Evolutionary conservation across 257 asterid species (phyloP).

Genomic region (Solanum arcanum): DNA sequence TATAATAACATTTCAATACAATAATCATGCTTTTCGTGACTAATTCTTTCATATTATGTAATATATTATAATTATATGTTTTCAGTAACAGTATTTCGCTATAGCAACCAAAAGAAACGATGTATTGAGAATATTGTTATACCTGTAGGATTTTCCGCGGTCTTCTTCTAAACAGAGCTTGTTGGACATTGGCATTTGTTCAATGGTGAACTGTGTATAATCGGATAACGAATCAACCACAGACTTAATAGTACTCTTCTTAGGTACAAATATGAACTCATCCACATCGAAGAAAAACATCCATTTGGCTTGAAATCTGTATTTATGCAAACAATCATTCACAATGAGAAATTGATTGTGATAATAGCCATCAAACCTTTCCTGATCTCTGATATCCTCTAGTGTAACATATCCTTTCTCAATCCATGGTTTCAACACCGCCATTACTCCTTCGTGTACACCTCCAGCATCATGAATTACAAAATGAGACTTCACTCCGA

Average conservation of each 20-base stretch:
- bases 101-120: neutral
- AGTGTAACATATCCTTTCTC: conserved; percentile 59
- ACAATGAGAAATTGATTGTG: conserved; percentile 72
- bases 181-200: conserved; percentile 77
- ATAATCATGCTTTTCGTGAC: neutral
- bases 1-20: neutral
- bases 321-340: conserved; percentile 69
- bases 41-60: neutral
- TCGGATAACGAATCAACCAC: conserved; percentile 40
- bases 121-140: neutral
- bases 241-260: conserved; percentile 41
- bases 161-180: conserved; percentile 54
- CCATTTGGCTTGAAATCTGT: conserved; percentile 57
- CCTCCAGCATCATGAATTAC: conserved; percentile 92
- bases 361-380: conserved; percentile 72
- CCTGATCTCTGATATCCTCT: conserved; percentile 72
- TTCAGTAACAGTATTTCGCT: neutral
- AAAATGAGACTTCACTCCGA: conserved; percentile 62
- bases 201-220: conserved; percentile 65
- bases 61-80: neutral
- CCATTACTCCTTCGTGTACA: conserved; percentile 45
- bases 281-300: conserved; percentile 81
- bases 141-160: conserved; percentile 51
- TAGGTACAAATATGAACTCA: conserved; percentile 58
- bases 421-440: conserved; percentile 72